Conservation (phyloP, 441 rosid species). For the Erodium texanum region DNA sequence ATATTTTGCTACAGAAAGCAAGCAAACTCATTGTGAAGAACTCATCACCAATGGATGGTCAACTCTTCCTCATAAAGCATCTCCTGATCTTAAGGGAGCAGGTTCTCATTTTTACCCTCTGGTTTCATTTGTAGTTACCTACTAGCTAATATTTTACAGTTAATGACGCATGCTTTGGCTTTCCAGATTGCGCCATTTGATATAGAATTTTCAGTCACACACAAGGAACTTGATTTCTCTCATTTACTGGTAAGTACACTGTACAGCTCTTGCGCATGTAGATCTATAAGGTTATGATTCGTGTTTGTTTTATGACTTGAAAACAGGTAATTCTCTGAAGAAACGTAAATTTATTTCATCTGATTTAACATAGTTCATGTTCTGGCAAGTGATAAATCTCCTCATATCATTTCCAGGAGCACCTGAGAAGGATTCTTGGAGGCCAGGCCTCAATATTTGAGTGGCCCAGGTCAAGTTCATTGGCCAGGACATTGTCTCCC, state of each 20-base stretch:
- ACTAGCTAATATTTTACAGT: slow-evolving; percentile 5
- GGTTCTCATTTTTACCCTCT: slow-evolving; percentile 32
- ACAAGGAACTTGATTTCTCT: slow-evolving; percentile 98
- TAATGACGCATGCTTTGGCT: slow-evolving; percentile 17
- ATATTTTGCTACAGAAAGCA: slow-evolving; percentile 50
- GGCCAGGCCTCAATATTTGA: slow-evolving; percentile 94
- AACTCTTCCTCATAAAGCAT: slow-evolving; percentile 89
- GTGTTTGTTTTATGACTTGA: neutral
- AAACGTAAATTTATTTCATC: too few relatives aligned
- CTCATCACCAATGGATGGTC: slow-evolving; percentile 78
- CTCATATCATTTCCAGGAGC: slow-evolving; percentile 46
- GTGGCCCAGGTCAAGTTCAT: slow-evolving; percentile 90
- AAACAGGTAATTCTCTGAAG: neutral
- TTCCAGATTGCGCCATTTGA: slow-evolving; percentile 92
- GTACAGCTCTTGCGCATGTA: slow-evolving; percentile 8
- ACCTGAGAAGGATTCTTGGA: slow-evolving; percentile 86
- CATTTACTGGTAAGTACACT: slow-evolving; percentile 79
- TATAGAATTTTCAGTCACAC: slow-evolving; percentile 86
- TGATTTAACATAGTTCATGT: too few relatives aligned
- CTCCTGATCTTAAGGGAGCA: slow-evolving; percentile 89
- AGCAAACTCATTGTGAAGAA: slow-evolving; percentile 74
- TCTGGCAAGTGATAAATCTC: too few relatives aligned
- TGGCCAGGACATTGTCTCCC: slow-evolving; percentile 93
- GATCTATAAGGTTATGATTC: neutral
- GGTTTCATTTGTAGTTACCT: slow-evolving; percentile 18